These are phyloP conservation scores for Leccinum longicurvipes DNA, from an alignment of 768 basidiomycete genomes.

Conservation along the genomic window DNA sequence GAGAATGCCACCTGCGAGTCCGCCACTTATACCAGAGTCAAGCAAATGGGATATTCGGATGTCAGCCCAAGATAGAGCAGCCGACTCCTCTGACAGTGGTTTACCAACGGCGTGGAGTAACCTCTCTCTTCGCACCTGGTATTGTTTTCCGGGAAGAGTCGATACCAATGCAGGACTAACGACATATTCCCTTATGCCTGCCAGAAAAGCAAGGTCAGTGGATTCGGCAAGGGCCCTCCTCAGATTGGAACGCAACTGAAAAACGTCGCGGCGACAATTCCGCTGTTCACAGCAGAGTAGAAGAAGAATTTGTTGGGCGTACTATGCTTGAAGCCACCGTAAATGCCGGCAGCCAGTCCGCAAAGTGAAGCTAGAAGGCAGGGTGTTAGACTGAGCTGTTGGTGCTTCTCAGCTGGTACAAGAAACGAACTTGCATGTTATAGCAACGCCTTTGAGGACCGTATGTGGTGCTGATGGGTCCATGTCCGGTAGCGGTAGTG, in stretches of 20 bases:
- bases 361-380: slow-evolving; percentile 51
- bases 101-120: slow-evolving; percentile 23
- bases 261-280: slow-evolving; percentile 68
- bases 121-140: slow-evolving; percentile 38
- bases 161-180: slow-evolving; percentile 59
- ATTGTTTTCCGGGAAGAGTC: slow-evolving; percentile 45
- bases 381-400: slow-evolving; percentile 26
- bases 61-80: slow-evolving; percentile 43
- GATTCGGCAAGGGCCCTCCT: background rate
- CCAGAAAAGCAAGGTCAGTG: background rate
- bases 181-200: slow-evolving; percentile 76
- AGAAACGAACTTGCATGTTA: slow-evolving; percentile 79
- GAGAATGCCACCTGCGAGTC: slow-evolving; percentile 57
- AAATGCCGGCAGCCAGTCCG: slow-evolving; percentile 42
- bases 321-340: slow-evolving; percentile 46
- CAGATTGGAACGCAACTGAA: slow-evolving; percentile 54
- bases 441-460: slow-evolving; percentile 54
- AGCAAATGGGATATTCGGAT: slow-evolving; percentile 58
- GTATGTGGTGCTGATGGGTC: slow-evolving; percentile 36
- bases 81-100: slow-evolving; percentile 9
- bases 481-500: slow-evolving; percentile 15
- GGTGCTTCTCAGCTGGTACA: slow-evolving; percentile 2
- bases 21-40: slow-evolving; percentile 74
- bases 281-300: slow-evolving; percentile 68
- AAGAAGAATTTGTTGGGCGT: slow-evolving; percentile 48